Evolutionary conservation across 169 alveolate genomes (phyloP).

Genomic region (Plasmodium knowlesi): DNA sequence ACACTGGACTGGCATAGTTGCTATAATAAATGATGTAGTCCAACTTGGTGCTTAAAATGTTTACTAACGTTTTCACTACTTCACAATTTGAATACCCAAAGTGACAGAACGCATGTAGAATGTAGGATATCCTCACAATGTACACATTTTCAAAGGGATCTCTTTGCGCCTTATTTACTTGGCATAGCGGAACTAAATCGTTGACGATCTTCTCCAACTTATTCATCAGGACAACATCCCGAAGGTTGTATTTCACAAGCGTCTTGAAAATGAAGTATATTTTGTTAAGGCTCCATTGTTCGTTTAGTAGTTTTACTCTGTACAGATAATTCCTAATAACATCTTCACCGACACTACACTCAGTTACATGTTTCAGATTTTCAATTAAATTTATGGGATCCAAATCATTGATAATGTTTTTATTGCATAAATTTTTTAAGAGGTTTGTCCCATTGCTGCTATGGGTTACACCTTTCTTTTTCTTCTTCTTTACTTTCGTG

Average conservation of each 20-base stretch:
- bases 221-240: conserved; percentile 25
- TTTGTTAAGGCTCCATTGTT: conserved; percentile 55
- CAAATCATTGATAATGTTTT: conserved; percentile 54
- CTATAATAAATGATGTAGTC: conserved; percentile 51
- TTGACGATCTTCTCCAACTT: conserved; percentile 25
- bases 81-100: conserved; percentile 16
- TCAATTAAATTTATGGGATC: conserved; percentile 43
- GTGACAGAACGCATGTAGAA: conserved; percentile 40
- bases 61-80: conserved; percentile 33
- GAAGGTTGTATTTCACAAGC: conserved; percentile 29
- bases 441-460: not conserved
- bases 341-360: conserved; percentile 35
- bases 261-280: conserved; percentile 60
- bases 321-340: conserved; percentile 19
- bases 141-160: conserved; percentile 69
- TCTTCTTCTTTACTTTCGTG: not conserved
- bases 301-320: conserved; percentile 30
- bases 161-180: not conserved
- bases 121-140: conserved; percentile 57
- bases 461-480: not conserved
- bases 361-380: conserved; percentile 58
- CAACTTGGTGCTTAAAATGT: conserved; percentile 21
- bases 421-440: conserved; percentile 54
- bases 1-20: not conserved
- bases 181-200: not conserved